Conservation (phyloP, 768 basidiomycete species). For the Mycena galopus region DNA sequence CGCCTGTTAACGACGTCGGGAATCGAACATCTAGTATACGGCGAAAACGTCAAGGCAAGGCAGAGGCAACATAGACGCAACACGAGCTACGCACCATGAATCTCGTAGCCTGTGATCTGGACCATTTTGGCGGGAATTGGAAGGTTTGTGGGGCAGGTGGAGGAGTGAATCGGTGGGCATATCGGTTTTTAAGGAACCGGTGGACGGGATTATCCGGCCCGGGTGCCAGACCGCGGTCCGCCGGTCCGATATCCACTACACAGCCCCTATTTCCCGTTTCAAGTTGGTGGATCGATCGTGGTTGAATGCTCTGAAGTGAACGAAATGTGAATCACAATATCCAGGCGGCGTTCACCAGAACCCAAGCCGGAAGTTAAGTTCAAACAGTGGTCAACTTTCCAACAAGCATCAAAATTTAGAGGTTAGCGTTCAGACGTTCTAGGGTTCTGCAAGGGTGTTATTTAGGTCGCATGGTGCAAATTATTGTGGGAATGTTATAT, state of each 20-base stretch:
- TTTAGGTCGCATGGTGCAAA: no score
- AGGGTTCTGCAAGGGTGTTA: no score
- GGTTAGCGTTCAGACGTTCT: no score
- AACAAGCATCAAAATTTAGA: no score
- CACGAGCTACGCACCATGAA: slow-evolving; percentile 59
- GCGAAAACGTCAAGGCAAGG: not conserved
- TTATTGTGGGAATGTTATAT: no score
- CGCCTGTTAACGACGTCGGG: slow-evolving; percentile 91
- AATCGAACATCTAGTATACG: slow-evolving; percentile 93
- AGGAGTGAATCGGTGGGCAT: not conserved
- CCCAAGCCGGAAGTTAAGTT: no score
- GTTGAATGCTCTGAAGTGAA: no score
- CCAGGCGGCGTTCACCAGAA: no score
- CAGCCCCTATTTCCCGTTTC: slow-evolving; percentile 3
- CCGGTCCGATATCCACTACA: not conserved
- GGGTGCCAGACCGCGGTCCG: not conserved
- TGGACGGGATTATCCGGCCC: not conserved
- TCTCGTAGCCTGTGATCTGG: slow-evolving; percentile 70
- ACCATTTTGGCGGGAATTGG: slow-evolving; percentile 36
- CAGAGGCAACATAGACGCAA: not conserved
- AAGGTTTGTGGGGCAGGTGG: not conserved
- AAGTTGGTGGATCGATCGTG: no score
- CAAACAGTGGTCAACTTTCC: no score
- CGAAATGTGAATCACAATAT: no score
- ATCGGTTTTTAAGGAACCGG: not conserved